Evolutionary conservation across 2,329 filamentous ascomycete genomes (phyloP).

Genomic region (Chlorencoelia australis): DNA sequence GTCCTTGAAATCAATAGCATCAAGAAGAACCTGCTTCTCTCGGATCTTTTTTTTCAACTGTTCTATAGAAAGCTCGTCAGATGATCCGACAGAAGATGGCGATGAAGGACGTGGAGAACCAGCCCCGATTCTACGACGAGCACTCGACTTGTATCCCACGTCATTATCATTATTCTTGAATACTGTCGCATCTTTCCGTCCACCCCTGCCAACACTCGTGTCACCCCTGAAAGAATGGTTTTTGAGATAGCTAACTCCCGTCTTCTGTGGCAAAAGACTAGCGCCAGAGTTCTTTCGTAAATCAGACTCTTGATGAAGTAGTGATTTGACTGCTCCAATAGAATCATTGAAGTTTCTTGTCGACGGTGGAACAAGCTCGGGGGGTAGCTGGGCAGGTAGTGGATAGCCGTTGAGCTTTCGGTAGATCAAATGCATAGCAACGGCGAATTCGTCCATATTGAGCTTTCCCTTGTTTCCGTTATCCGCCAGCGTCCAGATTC

Average conservation of each 20-base stretch:
- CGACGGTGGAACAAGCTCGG: constrained; percentile 89
- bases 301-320: constrained; percentile 84
- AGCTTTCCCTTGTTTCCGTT: constrained; percentile 88
- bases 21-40: constrained; percentile 87
- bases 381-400: constrained; percentile 73
- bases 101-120: constrained; percentile 73
- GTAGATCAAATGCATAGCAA: constrained; percentile 98
- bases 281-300: constrained; percentile 81
- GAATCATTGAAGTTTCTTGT: constrained; percentile 89
- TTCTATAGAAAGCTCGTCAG: constrained; percentile 76
- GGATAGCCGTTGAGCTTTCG: constrained; percentile 94
- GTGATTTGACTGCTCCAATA: constrained; percentile 82
- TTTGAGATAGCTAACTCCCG: constrained; percentile 97
- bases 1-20: constrained; percentile 94
- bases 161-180: constrained; percentile 95
- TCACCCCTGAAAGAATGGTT: constrained; percentile 77
- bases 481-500: constrained; percentile 90
- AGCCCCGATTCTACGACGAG: constrained; percentile 66
- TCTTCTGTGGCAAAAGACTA: constrained; percentile 85
- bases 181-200: constrained; percentile 87
- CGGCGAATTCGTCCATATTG: constrained; percentile 93
- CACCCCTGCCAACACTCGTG: constrained; percentile 43
- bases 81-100: constrained; percentile 56
- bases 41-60: constrained; percentile 86
- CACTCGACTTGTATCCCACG: constrained; percentile 86